Percentiles rank a stretch among this genome's conserved stretches.
Conservation (phyloP, 2,329 filamentous ascomycete species). For the Claviceps paspali region DNA sequence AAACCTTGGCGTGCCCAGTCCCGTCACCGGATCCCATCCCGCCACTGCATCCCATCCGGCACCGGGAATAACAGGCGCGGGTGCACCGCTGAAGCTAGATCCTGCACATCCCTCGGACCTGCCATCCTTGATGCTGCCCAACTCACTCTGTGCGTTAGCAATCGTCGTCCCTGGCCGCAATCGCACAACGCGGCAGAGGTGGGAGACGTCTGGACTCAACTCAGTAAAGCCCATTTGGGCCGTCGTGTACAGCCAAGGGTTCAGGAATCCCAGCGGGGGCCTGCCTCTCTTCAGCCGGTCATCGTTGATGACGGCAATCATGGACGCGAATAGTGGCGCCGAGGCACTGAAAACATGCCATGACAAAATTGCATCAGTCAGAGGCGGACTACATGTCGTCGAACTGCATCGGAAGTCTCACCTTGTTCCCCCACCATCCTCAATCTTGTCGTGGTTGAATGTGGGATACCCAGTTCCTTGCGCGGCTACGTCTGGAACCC, state of each 20-base stretch:
- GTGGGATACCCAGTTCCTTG: slow-evolving; percentile 26
- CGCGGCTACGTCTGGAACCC: slow-evolving; percentile 45
- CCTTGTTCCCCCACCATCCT: slow-evolving; percentile 19
- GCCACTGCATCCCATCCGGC: slow-evolving; percentile 6
- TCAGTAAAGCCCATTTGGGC: slow-evolving; percentile 20
- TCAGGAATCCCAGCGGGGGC: slow-evolving; percentile 41
- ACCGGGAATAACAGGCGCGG: slow-evolving; percentile 11
- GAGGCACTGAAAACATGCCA: slow-evolving; percentile 30
- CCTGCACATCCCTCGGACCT: slow-evolving; percentile 18
- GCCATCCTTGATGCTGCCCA: slow-evolving; percentile 20
- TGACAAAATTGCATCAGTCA: no score
- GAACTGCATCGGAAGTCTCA: slow-evolving; percentile 5
- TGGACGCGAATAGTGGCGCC: slow-evolving; percentile 44
- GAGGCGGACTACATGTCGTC: no score
- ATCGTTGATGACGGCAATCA: slow-evolving; percentile 51
- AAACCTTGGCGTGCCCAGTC: slow-evolving; percentile 31
- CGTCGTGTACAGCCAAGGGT: slow-evolving; percentile 41
- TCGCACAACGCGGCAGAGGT: no score
- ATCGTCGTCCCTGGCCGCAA: no score
- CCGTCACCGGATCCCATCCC: slow-evolving; percentile 25
- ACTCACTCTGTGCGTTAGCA: slow-evolving; percentile 4
- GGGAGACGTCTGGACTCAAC: slow-evolving; percentile 12
- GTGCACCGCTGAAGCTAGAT: slow-evolving; percentile 10
- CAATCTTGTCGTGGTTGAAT: slow-evolving; percentile 15
- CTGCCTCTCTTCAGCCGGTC: slow-evolving; percentile 39